Evolutionary conservation across 2,329 filamentous ascomycete genomes (phyloP).

Genomic region (Clonostachys solani): DNA sequence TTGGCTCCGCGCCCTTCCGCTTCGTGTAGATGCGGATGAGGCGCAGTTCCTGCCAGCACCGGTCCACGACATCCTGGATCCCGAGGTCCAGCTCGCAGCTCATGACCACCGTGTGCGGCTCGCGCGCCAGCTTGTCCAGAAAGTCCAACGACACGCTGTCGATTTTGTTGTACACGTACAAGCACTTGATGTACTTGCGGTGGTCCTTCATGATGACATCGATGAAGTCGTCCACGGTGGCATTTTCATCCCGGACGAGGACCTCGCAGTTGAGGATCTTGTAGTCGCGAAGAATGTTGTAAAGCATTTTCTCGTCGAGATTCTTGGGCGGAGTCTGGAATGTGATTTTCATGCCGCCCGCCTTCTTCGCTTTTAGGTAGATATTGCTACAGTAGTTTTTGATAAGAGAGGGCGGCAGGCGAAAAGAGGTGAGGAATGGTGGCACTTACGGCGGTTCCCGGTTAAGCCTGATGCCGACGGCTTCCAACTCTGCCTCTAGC

Average conservation of each 20-base stretch:
- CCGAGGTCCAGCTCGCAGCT: slow-evolving; percentile 93
- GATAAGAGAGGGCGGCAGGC: no score
- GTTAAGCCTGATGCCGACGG: slow-evolving; percentile 92
- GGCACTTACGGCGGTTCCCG: slow-evolving; percentile 73
- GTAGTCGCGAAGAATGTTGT: slow-evolving; percentile 96
- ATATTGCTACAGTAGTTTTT: slow-evolving; percentile 66
- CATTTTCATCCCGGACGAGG: slow-evolving; percentile 88
- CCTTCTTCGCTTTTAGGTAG: slow-evolving; percentile 93
- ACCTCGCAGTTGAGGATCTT: slow-evolving; percentile 98
- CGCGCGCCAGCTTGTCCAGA: slow-evolving; percentile 84
- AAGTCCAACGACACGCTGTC: slow-evolving; percentile 92
- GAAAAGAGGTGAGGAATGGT: background rate
- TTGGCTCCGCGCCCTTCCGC: slow-evolving; percentile 84
- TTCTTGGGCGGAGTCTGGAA: slow-evolving; percentile 86
- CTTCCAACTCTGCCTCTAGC: slow-evolving; percentile 87
- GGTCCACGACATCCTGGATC: slow-evolving; percentile 87
- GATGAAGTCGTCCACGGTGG: slow-evolving; percentile 96
- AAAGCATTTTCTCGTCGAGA: slow-evolving; percentile 96
- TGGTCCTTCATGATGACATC: slow-evolving; percentile 99
- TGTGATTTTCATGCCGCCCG: slow-evolving; percentile 97
- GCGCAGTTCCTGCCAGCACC: slow-evolving; percentile 89
- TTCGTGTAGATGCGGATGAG: slow-evolving; percentile 96
- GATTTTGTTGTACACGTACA: slow-evolving; percentile 99
- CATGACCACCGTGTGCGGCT: slow-evolving; percentile 95
- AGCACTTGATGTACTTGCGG: slow-evolving; percentile 88